phyloP scores from a whole-genome alignment of 805 yeast species.

The Starmerella cellae region DNA sequence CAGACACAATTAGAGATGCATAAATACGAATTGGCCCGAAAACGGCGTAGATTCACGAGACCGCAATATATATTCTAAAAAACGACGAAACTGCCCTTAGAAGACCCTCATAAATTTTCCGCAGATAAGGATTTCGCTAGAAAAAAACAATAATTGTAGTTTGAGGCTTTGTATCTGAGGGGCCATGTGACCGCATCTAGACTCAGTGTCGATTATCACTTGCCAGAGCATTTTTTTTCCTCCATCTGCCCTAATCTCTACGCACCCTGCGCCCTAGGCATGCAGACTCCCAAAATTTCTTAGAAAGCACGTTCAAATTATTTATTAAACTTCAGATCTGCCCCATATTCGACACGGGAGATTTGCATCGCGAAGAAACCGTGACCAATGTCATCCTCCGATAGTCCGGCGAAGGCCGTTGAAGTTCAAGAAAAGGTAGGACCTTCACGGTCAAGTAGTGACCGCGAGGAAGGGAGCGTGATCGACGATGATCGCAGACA shows the following conservation, averaged over 20 bases:
- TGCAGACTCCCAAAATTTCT: not conserved
- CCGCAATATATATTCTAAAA: too few relatives aligned
- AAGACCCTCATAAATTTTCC: too few relatives aligned
- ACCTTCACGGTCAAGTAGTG: conserved; percentile 8
- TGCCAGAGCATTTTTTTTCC: too few relatives aligned
- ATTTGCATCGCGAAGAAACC: not conserved
- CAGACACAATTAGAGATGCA: too few relatives aligned
- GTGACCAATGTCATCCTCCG: not conserved
- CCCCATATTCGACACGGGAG: not conserved
- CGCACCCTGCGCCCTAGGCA: not conserved
- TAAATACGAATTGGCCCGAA: too few relatives aligned
- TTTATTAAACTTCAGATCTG: not conserved
- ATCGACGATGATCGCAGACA: conserved; percentile 3
- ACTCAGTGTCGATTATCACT: too few relatives aligned
- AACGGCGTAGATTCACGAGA: too few relatives aligned
- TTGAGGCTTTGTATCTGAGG: too few relatives aligned
- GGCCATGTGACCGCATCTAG: too few relatives aligned
- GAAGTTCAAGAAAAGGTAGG: conserved; percentile 5
- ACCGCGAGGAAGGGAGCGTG: conserved; percentile 6
- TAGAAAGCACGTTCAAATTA: conserved; percentile 1
- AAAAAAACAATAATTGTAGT: too few relatives aligned
- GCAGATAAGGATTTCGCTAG: too few relatives aligned
- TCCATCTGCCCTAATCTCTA: not conserved
- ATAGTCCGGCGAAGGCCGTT: not conserved
- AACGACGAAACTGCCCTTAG: too few relatives aligned